Evolutionary conservation across 176 grass and related monocot genomes (phyloP).

Genomic region (Musa beccarii): DNA sequence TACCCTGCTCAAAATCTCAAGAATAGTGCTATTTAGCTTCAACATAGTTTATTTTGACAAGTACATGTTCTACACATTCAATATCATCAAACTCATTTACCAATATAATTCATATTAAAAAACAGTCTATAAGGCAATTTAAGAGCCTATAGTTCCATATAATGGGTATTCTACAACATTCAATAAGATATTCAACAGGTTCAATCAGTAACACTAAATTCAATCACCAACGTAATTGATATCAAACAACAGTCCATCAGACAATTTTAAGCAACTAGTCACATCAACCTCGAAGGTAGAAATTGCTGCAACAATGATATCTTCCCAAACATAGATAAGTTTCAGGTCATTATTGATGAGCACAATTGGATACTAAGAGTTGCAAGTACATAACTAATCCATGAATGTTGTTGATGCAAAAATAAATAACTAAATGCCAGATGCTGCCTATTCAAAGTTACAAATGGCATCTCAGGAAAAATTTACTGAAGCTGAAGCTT

Average conservation of each 20-base stretch:
- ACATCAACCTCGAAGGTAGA: not conserved
- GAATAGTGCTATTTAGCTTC: too few relatives aligned
- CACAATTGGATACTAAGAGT: not conserved
- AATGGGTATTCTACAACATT: too few relatives aligned
- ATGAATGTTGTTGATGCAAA: not conserved
- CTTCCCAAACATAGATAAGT: not conserved
- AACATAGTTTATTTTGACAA: too few relatives aligned
- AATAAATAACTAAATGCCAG: not conserved
- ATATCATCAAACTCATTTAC: not conserved
- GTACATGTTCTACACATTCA: not conserved
- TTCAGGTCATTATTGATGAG: not conserved
- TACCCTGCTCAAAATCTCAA: too few relatives aligned
- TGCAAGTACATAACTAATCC: not conserved
- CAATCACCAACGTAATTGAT: not conserved
- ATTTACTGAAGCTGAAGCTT: constrained; percentile 59
- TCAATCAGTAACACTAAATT: not conserved
- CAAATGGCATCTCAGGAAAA: not conserved
- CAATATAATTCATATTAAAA: not conserved
- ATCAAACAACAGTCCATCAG: not conserved
- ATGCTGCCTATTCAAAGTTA: not conserved
- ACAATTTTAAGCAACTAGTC: not conserved
- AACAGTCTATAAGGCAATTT: not conserved
- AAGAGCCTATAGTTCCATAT: not conserved
- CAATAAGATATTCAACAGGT: not conserved
- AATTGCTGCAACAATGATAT: not conserved